Percentiles rank a stretch among this genome's conserved stretches.
phyloP scores from a whole-genome alignment of 2,329 filamentous ascomycete genomes.

The Ambrosiella cleistominuta region DNA sequence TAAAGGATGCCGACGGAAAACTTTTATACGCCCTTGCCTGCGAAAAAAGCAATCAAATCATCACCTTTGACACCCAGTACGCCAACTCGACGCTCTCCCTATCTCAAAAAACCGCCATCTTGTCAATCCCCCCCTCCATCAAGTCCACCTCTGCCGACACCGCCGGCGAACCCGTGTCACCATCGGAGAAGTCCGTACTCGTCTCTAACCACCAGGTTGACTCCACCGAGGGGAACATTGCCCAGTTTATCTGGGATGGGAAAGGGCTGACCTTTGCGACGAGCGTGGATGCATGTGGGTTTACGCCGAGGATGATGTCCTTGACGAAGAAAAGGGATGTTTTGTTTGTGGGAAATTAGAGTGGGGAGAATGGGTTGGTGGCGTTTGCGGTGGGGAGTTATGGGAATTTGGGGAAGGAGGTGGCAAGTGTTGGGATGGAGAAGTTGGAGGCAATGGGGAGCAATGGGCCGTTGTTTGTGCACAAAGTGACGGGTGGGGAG shows the following conservation, averaged over 20 bases:
- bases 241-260: constrained; percentile 25
- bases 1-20: not conserved
- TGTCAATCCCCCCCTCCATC: not conserved
- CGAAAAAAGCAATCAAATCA: constrained; percentile 13
- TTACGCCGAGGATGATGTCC: constrained; percentile 28
- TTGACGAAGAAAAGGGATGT: constrained; percentile 15
- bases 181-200: constrained; percentile 29
- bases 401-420: constrained; percentile 17
- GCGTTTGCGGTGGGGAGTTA: constrained; percentile 21
- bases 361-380: constrained; percentile 23
- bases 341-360: constrained; percentile 32
- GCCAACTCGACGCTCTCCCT: constrained; percentile 16
- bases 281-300: constrained; percentile 21
- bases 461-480: constrained; percentile 11
- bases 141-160: constrained; percentile 19
- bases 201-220: constrained; percentile 33
- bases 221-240: constrained; percentile 28
- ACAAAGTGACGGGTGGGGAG: not conserved
- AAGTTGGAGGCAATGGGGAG: constrained; percentile 1
- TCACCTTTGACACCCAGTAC: constrained; percentile 18
- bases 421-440: constrained; percentile 7
- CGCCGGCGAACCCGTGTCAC: constrained; percentile 28
- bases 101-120: not conserved
- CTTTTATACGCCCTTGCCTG: constrained; percentile 14
- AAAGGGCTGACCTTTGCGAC: constrained; percentile 20